phyloP scores from a whole-genome alignment of 176 grass and related monocot genomes.

The Aegilops sharonensis region DNA sequence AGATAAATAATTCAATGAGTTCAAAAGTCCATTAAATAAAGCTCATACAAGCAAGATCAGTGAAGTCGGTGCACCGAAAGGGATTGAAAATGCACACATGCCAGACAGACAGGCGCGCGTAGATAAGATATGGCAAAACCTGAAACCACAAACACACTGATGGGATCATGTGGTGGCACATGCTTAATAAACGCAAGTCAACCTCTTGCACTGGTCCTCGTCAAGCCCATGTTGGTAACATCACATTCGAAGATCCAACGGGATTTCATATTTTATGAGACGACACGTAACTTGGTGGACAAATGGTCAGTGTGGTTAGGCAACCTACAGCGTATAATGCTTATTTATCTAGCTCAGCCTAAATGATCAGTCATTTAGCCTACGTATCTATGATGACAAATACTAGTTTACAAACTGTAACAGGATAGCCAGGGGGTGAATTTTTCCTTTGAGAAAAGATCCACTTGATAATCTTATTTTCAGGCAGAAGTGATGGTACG shows the following conservation, averaged over 20 bases:
- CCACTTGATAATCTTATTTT: neutral
- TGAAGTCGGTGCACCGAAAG: conserved; percentile 17
- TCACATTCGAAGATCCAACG: conserved; percentile 43
- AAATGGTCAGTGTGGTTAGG: conserved; percentile 53
- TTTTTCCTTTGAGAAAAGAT: conserved; percentile 2
- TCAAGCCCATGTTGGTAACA: conserved; percentile 11
- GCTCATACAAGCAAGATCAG: neutral
- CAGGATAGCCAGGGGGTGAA: conserved; percentile 22
- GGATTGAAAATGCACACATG: conserved; percentile 28
- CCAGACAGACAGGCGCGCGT: neutral
- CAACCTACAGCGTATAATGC: conserved; percentile 25
- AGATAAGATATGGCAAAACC: conserved; percentile 30
- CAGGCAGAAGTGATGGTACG: neutral
- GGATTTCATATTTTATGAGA: conserved; percentile 36
- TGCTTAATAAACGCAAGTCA: conserved; percentile 40
- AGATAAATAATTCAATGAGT: neutral
- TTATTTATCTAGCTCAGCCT: conserved; percentile 32
- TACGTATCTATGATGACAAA: conserved; percentile 7
- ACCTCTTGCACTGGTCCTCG: conserved; percentile 32
- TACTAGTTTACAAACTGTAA: conserved; percentile 16
- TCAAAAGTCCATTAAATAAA: conserved; percentile 9
- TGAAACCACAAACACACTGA: conserved; percentile 22
- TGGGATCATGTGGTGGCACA: conserved; percentile 29
- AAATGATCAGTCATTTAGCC: neutral
- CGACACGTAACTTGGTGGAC: conserved; percentile 4